Evolutionary conservation across 352 stramenopile species (phyloP).

Genomic region (Pythium myriotylum): DNA sequence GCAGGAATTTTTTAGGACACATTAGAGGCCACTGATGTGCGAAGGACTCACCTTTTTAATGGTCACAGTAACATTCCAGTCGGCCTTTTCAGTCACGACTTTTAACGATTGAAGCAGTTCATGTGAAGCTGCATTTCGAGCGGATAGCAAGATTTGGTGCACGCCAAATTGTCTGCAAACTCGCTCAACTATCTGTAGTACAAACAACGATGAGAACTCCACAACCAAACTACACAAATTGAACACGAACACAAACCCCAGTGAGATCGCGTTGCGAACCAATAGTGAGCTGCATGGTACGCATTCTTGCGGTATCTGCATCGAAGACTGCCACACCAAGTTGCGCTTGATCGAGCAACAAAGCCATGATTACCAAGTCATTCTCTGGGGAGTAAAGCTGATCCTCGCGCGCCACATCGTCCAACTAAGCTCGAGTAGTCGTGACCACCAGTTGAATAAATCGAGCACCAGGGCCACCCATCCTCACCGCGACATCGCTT

Average conservation of each 20-base stretch:
- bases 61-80: conserved; percentile 53
- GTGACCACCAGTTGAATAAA: too few species aligned
- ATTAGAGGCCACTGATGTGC: too few species aligned
- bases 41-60: conserved; percentile 81
- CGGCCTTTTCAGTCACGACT: conserved; percentile 46
- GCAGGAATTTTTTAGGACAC: too few species aligned
- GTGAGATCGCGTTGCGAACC: conserved; percentile 41
- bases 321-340: conserved; percentile 82
- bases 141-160: conserved; percentile 66
- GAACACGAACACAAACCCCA: conserved; percentile 34
- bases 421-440: background rate
- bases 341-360: conserved; percentile 67
- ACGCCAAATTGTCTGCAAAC: conserved; percentile 76
- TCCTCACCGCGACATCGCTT: too few species aligned
- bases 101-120: conserved; percentile 75
- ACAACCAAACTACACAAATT: background rate
- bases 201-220: background rate
- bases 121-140: conserved; percentile 62
- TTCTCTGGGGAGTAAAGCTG: conserved; percentile 45
- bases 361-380: conserved; percentile 66
- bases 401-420: background rate
- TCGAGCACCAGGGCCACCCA: too few species aligned
- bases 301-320: conserved; percentile 60
- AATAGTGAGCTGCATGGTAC: conserved; percentile 59
- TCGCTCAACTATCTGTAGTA: conserved; percentile 52